phyloP scores from a whole-genome alignment of 768 basidiomycete genomes.

The Cubamyces sp. region DNA sequence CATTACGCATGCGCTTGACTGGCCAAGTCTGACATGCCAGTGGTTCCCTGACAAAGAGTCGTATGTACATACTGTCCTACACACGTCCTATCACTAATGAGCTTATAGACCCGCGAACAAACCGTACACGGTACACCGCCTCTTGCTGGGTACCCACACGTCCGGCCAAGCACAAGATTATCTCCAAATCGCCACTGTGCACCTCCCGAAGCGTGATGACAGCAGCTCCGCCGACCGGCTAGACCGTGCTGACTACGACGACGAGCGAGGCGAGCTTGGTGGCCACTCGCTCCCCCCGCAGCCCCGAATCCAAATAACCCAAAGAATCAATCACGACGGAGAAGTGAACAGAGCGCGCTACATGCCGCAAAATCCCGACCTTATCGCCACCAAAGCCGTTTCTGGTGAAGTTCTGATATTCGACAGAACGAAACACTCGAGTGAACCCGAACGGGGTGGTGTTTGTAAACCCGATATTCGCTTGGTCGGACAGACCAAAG shows the following conservation, averaged over 20 bases:
- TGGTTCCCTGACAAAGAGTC: slow-evolving; percentile 98
- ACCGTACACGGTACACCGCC: slow-evolving; percentile 92
- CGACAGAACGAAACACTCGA: slow-evolving; percentile 96
- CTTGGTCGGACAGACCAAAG: slow-evolving; percentile 86
- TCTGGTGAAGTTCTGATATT: slow-evolving; percentile 93
- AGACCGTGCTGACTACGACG: slow-evolving; percentile 81
- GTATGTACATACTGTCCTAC: slow-evolving; percentile 49
- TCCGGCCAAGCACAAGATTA: slow-evolving; percentile 94
- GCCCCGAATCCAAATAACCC: slow-evolving; percentile 86
- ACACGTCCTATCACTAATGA: neutral
- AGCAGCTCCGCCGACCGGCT: slow-evolving; percentile 75
- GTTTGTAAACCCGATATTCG: slow-evolving; percentile 89
- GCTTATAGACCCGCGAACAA: slow-evolving; percentile 79
- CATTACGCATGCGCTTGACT: slow-evolving; percentile 96
- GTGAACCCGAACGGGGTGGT: slow-evolving; percentile 85
- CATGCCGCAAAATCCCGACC: slow-evolving; percentile 98
- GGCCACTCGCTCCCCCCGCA: slow-evolving; percentile 84
- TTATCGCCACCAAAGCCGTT: slow-evolving; percentile 94
- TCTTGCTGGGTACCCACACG: slow-evolving; percentile 97
- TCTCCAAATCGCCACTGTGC: slow-evolving; percentile 93
- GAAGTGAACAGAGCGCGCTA: slow-evolving; percentile 98
- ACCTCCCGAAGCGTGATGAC: slow-evolving; percentile 84
- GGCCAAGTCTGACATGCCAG: slow-evolving; percentile 97
- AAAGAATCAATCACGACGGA: slow-evolving; percentile 92
- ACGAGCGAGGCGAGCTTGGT: slow-evolving; percentile 94